Conservation (phyloP, 139 green algal species). For the Ostreobium quekettii region DNA sequence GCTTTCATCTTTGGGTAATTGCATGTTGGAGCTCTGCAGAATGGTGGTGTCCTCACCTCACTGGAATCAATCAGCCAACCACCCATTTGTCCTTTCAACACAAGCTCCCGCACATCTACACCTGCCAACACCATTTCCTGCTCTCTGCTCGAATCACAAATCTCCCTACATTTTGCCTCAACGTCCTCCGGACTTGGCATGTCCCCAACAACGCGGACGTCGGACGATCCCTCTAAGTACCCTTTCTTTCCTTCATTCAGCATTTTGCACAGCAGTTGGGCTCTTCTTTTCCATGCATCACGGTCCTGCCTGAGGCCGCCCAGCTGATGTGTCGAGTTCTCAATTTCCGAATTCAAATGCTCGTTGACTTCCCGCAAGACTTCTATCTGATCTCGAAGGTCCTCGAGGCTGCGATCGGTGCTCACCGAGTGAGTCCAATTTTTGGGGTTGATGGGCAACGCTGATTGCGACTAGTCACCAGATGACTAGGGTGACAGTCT, state of each 20-base stretch:
- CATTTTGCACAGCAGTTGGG: background rate
- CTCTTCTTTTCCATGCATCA: conserved; percentile 27
- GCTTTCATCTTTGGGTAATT: too few species aligned
- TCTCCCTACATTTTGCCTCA: background rate
- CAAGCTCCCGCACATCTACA: conserved; percentile 13
- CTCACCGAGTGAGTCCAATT: too few species aligned
- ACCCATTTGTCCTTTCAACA: conserved; percentile 28
- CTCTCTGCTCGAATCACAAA: background rate
- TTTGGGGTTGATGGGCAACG: too few species aligned
- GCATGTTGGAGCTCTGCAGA: background rate
- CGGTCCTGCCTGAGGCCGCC: conserved; percentile 26
- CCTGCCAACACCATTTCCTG: conserved; percentile 10
- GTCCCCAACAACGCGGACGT: background rate
- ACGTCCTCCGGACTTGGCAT: background rate
- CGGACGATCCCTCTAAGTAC: background rate
- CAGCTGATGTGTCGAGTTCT: conserved; percentile 17
- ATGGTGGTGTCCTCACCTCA: conserved; percentile 28
- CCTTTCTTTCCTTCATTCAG: background rate
- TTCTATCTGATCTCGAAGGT: conserved; percentile 32
- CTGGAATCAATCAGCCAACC: conserved; percentile 39
- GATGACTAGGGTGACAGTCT: too few species aligned
- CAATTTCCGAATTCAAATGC: conserved; percentile 32
- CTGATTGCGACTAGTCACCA: too few species aligned
- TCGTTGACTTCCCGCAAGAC: conserved; percentile 36
- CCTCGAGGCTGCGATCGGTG: too few species aligned